A percentile compares a stretch with the other conserved stretches of the same genome.
phyloP scores from a whole-genome alignment of 2,329 filamentous ascomycete species.

The Onygena corvina region DNA sequence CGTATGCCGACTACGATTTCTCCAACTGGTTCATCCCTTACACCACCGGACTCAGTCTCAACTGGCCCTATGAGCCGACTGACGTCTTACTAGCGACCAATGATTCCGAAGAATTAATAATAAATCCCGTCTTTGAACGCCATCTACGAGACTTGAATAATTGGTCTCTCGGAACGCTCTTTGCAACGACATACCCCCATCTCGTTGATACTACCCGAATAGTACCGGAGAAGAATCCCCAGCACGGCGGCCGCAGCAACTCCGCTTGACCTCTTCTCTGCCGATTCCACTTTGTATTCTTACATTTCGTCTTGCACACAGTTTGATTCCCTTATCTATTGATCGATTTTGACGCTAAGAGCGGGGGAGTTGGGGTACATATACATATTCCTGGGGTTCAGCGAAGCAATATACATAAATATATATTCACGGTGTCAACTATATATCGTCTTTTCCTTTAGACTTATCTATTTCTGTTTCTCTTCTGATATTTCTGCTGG shows the following conservation, averaged over 20 bases:
- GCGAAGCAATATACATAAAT: neutral
- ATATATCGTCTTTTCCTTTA: neutral
- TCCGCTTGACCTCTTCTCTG: neutral
- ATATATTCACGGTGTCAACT: neutral
- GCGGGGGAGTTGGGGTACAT: slow-evolving; percentile 4
- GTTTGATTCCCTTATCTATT: neutral
- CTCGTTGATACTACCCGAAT: slow-evolving; percentile 36
- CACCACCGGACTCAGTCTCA: slow-evolving; percentile 61
- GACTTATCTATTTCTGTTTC: too few relatives aligned
- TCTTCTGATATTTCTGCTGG: too few relatives aligned
- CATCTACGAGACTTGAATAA: slow-evolving; percentile 65
- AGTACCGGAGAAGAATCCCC: neutral
- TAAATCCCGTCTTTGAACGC: slow-evolving; percentile 76
- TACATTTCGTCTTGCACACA: neutral
- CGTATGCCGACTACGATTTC: slow-evolving; percentile 51
- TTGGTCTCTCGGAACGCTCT: slow-evolving; percentile 65
- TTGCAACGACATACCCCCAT: slow-evolving; percentile 52
- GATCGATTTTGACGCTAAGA: neutral
- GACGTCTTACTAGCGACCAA: slow-evolving; percentile 51
- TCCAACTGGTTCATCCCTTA: slow-evolving; percentile 76
- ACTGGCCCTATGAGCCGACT: slow-evolving; percentile 70
- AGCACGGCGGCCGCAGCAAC: neutral
- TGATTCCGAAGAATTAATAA: slow-evolving; percentile 52
- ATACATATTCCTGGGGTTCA: neutral
- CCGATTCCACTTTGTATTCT: neutral